phyloP scores from a whole-genome alignment of 306 rosid genomes.

The Vicia faba region DNA sequence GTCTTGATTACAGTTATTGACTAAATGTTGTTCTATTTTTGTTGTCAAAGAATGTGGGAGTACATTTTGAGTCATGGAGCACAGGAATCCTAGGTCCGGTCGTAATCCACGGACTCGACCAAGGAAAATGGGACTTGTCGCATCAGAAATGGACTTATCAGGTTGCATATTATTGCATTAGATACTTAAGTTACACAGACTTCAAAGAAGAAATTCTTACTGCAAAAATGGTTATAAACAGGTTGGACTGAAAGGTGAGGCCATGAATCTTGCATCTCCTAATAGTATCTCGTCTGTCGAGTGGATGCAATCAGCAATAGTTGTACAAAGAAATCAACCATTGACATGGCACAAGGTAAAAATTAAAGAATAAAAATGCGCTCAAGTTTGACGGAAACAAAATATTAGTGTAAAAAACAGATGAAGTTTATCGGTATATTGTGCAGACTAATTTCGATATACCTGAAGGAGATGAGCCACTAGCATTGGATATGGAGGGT shows the following conservation, averaged over 20 bases:
- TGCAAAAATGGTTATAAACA: constrained; percentile 37
- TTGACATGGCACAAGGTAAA: constrained; percentile 98
- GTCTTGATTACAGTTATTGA: constrained; percentile 9
- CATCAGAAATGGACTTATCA: constrained; percentile 96
- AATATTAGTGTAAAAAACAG: constrained; percentile 1
- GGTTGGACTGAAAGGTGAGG: constrained; percentile 96
- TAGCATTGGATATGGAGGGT: constrained; percentile 93
- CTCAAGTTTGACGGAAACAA: constrained; percentile 27
- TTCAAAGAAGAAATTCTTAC: constrained; percentile 29
- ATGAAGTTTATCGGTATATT: constrained; percentile 27
- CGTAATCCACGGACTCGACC: constrained; percentile 88
- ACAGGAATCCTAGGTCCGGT: constrained; percentile 99
- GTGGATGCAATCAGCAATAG: constrained; percentile 80
- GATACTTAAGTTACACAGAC: neutral
- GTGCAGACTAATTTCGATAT: constrained; percentile 76
- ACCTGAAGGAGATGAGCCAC: constrained; percentile 89
- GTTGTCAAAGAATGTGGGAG: constrained; percentile 79
- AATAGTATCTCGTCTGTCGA: constrained; percentile 74
- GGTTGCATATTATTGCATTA: constrained; percentile 51
- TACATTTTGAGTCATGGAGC: constrained; percentile 87
- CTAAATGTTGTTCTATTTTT: constrained; percentile 16
- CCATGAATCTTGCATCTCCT: constrained; percentile 87
- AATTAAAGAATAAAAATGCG: constrained; percentile 8
- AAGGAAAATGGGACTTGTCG: constrained; percentile 88
- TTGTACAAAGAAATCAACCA: constrained; percentile 69